Evolutionary conservation across 2,329 filamentous ascomycete species (phyloP), one percentile per base, ranked within the genome.

Genomic region (Exophiala sp.): DNA sequence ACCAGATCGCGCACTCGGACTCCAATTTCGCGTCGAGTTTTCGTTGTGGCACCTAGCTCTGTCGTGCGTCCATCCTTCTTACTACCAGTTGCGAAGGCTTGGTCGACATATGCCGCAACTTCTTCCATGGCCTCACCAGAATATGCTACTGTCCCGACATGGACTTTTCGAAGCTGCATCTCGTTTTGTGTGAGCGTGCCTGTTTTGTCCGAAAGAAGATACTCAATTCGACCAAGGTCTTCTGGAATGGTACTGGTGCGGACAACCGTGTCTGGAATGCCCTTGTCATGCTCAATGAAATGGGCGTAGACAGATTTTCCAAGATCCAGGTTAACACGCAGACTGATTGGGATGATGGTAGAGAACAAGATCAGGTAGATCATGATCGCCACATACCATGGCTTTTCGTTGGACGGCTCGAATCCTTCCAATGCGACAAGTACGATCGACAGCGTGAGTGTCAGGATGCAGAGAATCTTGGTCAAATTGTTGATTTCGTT

Each of bases 111-210:
- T 0, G 88, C 82, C 10, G 84, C 77, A 10, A 99, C 94, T 73
- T 99, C 95, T 63, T 97, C 94, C 94, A 99, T 99, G 8, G 94
- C 92, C 68, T 99, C 94, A 63, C 96, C 96, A 33, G 92, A 94
- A 66, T 99, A 99, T 1, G 92, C 97, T 1, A 97, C 94, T 8
- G 94, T 99, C 8, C 95, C 94, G 49, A 99, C 89, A 66, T 99
- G 95, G 5, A 99, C 92, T 72, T 99, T 99, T 69, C 95, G 96
- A 80, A 99, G 87, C 67, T 96, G 92, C 91, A 96, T 96, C 66
- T 96, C 90, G 66, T 99, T 99, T 64, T 97, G 91, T 0, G 94
- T 99, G 55, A 99, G 72, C 1, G 94, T 99, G n/a, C 94, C 94
- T 0, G 94, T 99, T 72, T 99, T 99, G 71, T 99, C 94, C 59